Evolutionary conservation across 768 basidiomycete genomes (phyloP), one percentile per base, ranked within the genome.

Genomic region (Amanita pseudoporphyria): DNA sequence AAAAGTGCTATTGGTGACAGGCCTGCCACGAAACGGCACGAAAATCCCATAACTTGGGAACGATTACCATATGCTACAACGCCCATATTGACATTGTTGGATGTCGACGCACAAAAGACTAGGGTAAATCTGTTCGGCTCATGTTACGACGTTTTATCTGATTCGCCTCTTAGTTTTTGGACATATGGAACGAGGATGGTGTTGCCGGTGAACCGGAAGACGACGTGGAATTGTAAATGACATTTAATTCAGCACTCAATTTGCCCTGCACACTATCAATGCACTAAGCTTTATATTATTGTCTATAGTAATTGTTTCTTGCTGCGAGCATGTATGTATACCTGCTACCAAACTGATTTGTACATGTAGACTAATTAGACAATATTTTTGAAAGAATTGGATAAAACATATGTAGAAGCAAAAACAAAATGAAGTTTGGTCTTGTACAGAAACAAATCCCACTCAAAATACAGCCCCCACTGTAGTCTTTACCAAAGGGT

Each of bases 1-100:
- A 97, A 97, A 67, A 89, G 81, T 47, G 80, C 88, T 0, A 63
- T 85, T 2, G 94, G 94, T 1, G 95, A 99, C 64, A 87, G 82
- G 59, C 75, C 86, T 12, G 87, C 82, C 4, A 63, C 70, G 2
- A 81, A 78, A 56, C 78, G 79, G 22, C 70, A 82, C 55, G 78
- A 82, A 2, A 66, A 71, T 35, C 75, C 77, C 5, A 76, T 91
- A 33, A 72, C 76, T 24, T 90, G 90, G 84, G 77, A 80, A 21
- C 75, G 86, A 14, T 64, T 94, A 45, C 81, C 84, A 2, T 89
- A 76, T 55, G 87, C 83, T 0, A 72, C 67, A 12, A 59, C 60
- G 24, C 75, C 82, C 3, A 71, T 93, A 10, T 56, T 77, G 12
- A 83, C 81, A 3, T 71, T 73, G 1, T 73, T 76, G 30, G 87